These are phyloP conservation scores for Arabidopsis suecica DNA, from an alignment of 345 rosid species.

Conservation along the genomic window DNA sequence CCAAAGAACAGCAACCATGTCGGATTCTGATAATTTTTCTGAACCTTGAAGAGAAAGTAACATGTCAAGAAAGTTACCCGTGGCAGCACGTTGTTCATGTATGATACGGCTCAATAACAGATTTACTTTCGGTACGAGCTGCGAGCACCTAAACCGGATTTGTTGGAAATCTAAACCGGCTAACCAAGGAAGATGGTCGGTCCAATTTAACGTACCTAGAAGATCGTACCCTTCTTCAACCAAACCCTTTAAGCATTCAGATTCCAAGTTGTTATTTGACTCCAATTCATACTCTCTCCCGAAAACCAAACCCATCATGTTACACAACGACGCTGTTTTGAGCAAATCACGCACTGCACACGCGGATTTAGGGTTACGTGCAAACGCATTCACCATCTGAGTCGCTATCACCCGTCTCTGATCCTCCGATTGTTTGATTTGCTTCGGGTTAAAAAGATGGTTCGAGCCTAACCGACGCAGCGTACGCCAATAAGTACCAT, in stretches of 20 bases:
- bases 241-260: constrained; percentile 52
- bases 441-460: constrained; percentile 67
- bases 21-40: constrained; percentile 60
- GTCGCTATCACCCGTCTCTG: constrained; percentile 55
- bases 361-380: constrained; percentile 20
- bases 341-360: constrained; percentile 57
- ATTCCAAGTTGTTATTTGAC: constrained; percentile 46
- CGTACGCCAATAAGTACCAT: constrained; percentile 74
- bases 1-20: constrained; percentile 85
- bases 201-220: constrained; percentile 70
- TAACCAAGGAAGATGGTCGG: constrained; percentile 79
- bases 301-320: constrained; percentile 75
- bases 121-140: constrained; percentile 67
- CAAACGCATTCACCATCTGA: constrained; percentile 55
- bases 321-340: constrained; percentile 69
- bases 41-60: constrained; percentile 61
- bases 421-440: constrained; percentile 56
- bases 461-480: constrained; percentile 61
- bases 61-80: constrained; percentile 64
- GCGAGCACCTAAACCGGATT: constrained; percentile 68
- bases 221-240: constrained; percentile 79
- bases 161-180: constrained; percentile 67
- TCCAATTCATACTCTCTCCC: constrained; percentile 58
- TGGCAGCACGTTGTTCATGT: constrained; percentile 49
- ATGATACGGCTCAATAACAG: constrained; percentile 59